Base-by-base conservation (phyloP, 805 yeast genomes). In the Candida alai region DNA sequence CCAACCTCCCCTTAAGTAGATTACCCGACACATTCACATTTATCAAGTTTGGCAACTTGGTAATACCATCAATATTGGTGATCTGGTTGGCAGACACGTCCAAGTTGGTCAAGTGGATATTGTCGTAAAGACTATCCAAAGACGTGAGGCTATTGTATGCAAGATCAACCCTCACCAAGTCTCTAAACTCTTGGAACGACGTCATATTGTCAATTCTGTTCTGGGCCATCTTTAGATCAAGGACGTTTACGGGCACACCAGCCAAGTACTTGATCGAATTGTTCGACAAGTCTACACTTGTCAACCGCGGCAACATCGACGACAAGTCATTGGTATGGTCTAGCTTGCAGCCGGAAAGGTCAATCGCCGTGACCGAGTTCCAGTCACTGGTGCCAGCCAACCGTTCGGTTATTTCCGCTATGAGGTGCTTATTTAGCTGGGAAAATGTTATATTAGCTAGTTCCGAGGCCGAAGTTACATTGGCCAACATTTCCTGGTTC, bases 391-490 rank as follows among this genome's bases (percentile, higher is more conserved):
- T 57, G 2, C 48, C 52, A 4, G 44, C 46, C 31, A 69, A 53
- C 3, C 52, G 45, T 23, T 68, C 70, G 1, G 74, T 72, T 18
- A 75, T 62, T 3, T 70, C 60, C 5, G 73, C 55, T 4, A 73
- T 73, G 24, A 75, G 47, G 10, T 54, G 54, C 31, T 52, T 60
- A 36, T 65, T 65, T 0, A 74, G 61, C 41, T 72, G 70, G 2
- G 76, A 59, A 43, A 74, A 75, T 3, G 79, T 68, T 3, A 70
- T 34, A 29, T 72, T 70, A 9, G 58, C 55, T 5, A 71, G 34
- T 19, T 66, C 67, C 2, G 75, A 67, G 2, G 62, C 45, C 14
- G 58, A 58, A 0, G 78, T 72, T 2, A 70, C 67, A 33, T 68
- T 62, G 24, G 14, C 22, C 12, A 24, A 10, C 23, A 36, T 9